Evolutionary conservation across 2,329 filamentous ascomycete genomes (phyloP).

Genomic region (Neocucurbitaria cava): DNA sequence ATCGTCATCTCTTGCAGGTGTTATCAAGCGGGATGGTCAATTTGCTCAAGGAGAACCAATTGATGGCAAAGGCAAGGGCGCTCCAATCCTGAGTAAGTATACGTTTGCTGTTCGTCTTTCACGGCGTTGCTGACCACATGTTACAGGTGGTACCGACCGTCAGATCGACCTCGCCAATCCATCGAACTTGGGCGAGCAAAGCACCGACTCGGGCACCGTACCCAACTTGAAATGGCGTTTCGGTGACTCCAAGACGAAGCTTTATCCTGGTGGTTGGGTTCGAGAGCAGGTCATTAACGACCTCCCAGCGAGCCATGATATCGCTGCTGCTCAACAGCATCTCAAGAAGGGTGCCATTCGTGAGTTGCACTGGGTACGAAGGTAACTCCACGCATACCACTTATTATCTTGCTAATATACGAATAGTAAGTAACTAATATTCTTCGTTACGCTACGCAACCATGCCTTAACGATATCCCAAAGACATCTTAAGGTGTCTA

Average conservation of each 20-base stretch:
- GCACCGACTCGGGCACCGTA: conserved; percentile 69
- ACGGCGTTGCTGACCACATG: conserved; percentile 1
- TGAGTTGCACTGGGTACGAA: conserved; percentile 73
- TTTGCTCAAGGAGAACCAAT: conserved; percentile 64
- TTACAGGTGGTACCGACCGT: conserved; percentile 68
- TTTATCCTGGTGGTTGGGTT: conserved; percentile 70
- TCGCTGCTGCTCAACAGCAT: conserved; percentile 73
- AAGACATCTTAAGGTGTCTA: no score
- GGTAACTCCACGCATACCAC: no score
- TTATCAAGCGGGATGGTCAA: conserved; percentile 37
- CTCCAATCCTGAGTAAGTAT: conserved; percentile 61
- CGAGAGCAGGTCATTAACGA: conserved; percentile 72
- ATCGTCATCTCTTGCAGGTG: conserved; percentile 22
- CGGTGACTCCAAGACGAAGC: conserved; percentile 69
- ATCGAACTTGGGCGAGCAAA: conserved; percentile 66
- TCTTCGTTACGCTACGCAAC: no score
- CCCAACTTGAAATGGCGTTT: conserved; percentile 74
- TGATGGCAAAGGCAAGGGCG: conserved; percentile 65
- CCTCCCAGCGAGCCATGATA: conserved; percentile 69
- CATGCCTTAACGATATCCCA: no score
- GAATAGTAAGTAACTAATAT: no score
- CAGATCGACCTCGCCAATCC: conserved; percentile 69
- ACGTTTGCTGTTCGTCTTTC: not conserved
- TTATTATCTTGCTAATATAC: no score
- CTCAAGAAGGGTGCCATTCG: conserved; percentile 71